These are phyloP conservation scores for Amaranthus palmeri DNA, from an alignment of 148 eudicot species.

Conservation along the genomic window DNA sequence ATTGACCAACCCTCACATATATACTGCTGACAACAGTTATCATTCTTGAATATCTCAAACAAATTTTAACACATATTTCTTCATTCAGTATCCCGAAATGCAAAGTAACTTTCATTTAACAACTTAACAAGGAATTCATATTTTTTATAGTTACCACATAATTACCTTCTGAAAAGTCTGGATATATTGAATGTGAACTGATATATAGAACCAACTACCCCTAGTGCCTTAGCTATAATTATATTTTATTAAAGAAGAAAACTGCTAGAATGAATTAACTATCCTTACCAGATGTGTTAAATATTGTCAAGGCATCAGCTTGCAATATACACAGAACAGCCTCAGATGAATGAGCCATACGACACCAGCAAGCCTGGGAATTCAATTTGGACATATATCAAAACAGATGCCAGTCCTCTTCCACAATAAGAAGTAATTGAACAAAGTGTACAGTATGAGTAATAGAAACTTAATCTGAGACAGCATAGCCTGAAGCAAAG, in stretches of 20 bases:
- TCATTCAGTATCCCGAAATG: neutral
- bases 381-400: conserved; percentile 14
- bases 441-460: neutral
- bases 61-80: neutral
- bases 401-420: neutral
- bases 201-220: conserved; percentile 7
- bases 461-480: neutral
- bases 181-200: neutral
- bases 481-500: neutral
- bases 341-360: conserved; percentile 55
- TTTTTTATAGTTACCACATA: neutral
- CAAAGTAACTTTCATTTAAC: neutral
- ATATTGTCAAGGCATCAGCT: conserved; percentile 67
- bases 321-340: conserved; percentile 79
- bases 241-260: too few relatives aligned
- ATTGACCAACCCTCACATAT: neutral
- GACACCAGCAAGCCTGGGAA: conserved; percentile 93
- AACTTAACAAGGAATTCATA: neutral
- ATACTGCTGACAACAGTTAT: neutral
- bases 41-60: neutral
- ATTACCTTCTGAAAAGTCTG: neutral
- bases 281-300: conserved; percentile 57
- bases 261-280: conserved; percentile 1
- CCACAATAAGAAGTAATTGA: conserved; percentile 5
- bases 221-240: conserved; percentile 7